Percentiles rank a stretch among this genome's conserved stretches.
Evolutionary conservation across 1,139 yeast genomes (phyloP).

Genomic region (Pichia sp.): DNA sequence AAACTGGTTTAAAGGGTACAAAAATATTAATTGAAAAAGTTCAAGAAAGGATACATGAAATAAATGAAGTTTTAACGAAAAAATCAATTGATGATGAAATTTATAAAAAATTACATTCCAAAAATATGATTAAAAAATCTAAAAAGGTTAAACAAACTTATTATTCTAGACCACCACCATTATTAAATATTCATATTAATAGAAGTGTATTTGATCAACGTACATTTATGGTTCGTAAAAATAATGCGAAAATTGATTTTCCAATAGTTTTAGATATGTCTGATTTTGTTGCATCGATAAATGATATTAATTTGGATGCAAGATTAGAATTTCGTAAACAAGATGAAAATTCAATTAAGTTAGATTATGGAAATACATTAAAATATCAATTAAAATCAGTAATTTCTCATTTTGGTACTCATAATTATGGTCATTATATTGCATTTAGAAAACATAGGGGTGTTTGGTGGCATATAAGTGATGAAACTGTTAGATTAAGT

Average conservation of each 20-base stretch:
- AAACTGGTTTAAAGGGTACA: conserved; percentile 11
- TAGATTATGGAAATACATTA: no score
- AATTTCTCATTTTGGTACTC: conserved; percentile 89
- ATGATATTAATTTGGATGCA: conserved; percentile 74
- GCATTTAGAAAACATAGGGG: conserved; percentile 77
- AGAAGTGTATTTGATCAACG: conserved; percentile 87
- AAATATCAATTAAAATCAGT: conserved; percentile 74
- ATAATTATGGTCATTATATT: conserved; percentile 91
- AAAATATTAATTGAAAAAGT: conserved; percentile 41
- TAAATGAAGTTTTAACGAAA: conserved; percentile 51
- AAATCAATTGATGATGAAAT: conserved; percentile 75
- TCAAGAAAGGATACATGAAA: conserved; percentile 44
- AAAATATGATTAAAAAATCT: conserved; percentile 67
- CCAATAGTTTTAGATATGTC: conserved; percentile 62
- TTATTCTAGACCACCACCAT: conserved; percentile 78
- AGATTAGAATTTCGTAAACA: conserved; percentile 66
- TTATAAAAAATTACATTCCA: conserved; percentile 66
- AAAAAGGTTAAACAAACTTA: conserved; percentile 78
- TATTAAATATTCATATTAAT: conserved; percentile 79
- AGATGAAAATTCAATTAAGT: no score
- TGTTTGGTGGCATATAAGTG: conserved; percentile 92
- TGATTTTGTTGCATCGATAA: conserved; percentile 63
- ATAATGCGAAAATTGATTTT: conserved; percentile 74
- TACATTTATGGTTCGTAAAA: conserved; percentile 78
- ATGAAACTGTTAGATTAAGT: conserved; percentile 77